Base-by-base conservation (phyloP, 129 eudicot species). In the Centrapalus pauciflorus region DNA sequence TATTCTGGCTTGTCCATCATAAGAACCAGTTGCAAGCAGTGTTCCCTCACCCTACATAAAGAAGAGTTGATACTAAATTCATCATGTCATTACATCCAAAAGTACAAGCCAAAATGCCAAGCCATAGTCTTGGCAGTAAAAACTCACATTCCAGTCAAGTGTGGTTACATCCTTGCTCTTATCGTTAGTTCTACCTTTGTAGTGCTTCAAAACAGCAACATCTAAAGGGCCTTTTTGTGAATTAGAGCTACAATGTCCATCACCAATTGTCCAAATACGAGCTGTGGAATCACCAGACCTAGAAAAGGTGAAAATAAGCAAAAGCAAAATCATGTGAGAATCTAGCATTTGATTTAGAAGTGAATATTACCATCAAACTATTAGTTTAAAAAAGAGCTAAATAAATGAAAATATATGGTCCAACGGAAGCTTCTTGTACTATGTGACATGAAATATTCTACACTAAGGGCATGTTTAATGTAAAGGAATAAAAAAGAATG, bases 241-340 rank as follows among this genome's bases (percentile, higher is more conserved):
- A 64, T 32, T 72, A 29, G 95, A 80, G 60, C 84, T 82, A 74
- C 88, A 80, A 34, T 88, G 80, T 37, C 85, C 93, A 63, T 90
- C 95, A 38, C 63, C 83, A 77, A 88, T 69, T 1, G 83, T 84
- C 98, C 98, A 91, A 70, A 91, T 91, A 61, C 98, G 77, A 30
- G 96, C 98, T 43, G 98, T 88, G 1, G 96, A 81, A 69, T 91
- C 98, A 75, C 98, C 98, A 28, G 97, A 87, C 67, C 97, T 90
- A 70, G n/a, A n/a, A 11, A 61, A 38, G 13, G 33, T 14, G 5
- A 3, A 17, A 50, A 37, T 61, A 55, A 7, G 1, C 20, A 23
- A 12, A 55, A 14, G 64, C 20, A 48, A 40, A 45, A 20, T 40
- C 48, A 40, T 51, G 21, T 60, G 40, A 56, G 41, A 74, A 66